Evolutionary conservation across 1,284 basidiomycete genomes (phyloP).

Genomic region (Gymnopus androsaceus): DNA sequence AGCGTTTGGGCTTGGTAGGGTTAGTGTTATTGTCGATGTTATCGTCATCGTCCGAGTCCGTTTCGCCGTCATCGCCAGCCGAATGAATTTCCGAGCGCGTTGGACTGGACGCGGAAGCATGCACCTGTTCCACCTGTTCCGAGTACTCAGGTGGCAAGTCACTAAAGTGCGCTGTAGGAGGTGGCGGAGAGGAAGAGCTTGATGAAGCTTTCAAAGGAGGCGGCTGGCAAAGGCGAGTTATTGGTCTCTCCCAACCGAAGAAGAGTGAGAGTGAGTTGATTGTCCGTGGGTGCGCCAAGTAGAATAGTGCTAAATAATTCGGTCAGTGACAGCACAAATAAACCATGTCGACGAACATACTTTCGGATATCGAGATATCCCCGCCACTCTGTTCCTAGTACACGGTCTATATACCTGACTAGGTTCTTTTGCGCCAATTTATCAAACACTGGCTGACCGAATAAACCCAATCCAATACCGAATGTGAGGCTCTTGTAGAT

Average conservation of each 20-base stretch:
- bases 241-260: background rate
- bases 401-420: background rate
- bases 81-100: too few species aligned
- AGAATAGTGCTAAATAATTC: background rate
- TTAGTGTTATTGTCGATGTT: too few species aligned
- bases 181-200: background rate
- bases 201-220: background rate
- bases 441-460: background rate
- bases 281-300: background rate
- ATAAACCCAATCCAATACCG: background rate
- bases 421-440: background rate
- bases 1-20: slow-evolving; percentile 3
- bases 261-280: background rate
- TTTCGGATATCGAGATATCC: background rate
- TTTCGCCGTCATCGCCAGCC: too few species aligned
- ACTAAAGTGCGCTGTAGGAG: background rate
- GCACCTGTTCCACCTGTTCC: background rate
- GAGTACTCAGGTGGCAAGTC: slow-evolving; percentile 1
- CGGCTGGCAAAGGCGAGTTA: background rate
- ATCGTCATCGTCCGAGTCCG: too few species aligned
- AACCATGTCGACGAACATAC: too few species aligned
- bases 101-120: background rate
- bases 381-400: background rate
- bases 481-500: background rate
- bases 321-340: too few species aligned